phyloP scores from a whole-genome alignment of 495 filamentous ascomycete genomes.

The Pseudevernia furfuracea region DNA sequence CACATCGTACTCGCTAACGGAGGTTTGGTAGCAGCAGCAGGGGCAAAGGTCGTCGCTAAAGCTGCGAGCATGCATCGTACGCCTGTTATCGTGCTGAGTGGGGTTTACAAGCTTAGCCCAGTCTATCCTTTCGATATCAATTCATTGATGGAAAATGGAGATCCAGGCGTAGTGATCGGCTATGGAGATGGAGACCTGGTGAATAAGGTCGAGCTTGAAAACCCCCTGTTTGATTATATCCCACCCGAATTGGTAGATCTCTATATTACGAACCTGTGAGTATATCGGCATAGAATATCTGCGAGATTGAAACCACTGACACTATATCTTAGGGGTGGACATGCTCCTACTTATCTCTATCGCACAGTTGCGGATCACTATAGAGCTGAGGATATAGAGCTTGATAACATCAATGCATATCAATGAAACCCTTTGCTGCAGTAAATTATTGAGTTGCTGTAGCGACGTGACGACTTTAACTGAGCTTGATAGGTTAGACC shows the following conservation, averaged over 20 bases:
- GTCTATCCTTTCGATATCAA: conserved; percentile 75
- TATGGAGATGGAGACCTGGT: conserved; percentile 70
- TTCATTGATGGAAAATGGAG: conserved; percentile 71
- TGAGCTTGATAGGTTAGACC: not conserved
- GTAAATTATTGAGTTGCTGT: not conserved
- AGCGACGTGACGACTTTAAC: not conserved
- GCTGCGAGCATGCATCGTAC: conserved; percentile 73
- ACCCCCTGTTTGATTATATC: conserved; percentile 76
- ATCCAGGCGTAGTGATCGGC: conserved; percentile 61
- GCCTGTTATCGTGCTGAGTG: conserved; percentile 75
- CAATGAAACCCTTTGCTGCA: conserved; percentile 7
- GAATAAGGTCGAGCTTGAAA: conserved; percentile 67
- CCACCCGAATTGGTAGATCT: conserved; percentile 74
- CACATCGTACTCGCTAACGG: conserved; percentile 82
- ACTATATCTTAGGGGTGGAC: conserved; percentile 53
- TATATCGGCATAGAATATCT: conserved; percentile 20
- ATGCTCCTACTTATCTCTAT: conserved; percentile 74
- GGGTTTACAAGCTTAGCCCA: conserved; percentile 85
- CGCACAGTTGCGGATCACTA: conserved; percentile 80
- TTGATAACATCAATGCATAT: conserved; percentile 7
- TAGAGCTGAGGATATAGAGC: conserved; percentile 65
- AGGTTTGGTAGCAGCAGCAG: conserved; percentile 70
- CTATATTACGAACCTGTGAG: conserved; percentile 90
- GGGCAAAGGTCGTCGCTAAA: conserved; percentile 67
- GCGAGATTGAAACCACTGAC: conserved; percentile 25